phyloP scores from a whole-genome alignment of 495 filamentous ascomycete species.

The Annulohypoxylon maeteangense region DNA sequence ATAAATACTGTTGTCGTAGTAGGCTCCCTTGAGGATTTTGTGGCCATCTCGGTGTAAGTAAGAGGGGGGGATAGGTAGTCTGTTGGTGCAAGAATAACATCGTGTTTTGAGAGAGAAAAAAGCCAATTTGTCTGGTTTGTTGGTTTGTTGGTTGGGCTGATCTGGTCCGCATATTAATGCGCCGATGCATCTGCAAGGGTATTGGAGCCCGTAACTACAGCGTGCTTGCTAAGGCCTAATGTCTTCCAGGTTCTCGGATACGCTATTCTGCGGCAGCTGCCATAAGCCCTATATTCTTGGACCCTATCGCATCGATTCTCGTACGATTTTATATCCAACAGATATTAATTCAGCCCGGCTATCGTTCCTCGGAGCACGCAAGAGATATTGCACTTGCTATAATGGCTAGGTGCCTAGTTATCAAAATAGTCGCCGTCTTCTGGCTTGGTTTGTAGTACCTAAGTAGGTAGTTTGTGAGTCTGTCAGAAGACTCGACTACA shows the following conservation, averaged over 20 bases:
- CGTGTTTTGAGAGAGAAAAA: background rate
- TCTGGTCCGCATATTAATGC: background rate
- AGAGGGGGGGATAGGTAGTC: too few relatives aligned
- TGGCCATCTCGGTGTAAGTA: background rate
- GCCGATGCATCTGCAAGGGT: conserved; percentile 15
- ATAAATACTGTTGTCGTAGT: background rate
- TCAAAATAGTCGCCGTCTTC: too few relatives aligned
- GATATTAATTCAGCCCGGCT: background rate
- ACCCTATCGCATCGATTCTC: background rate
- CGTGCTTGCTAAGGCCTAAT: conserved; percentile 8
- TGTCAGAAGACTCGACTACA: too few relatives aligned
- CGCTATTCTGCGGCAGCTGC: background rate
- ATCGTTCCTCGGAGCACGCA: background rate
- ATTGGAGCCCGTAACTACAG: conserved; percentile 10
- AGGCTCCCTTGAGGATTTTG: background rate
- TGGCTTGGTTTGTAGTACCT: too few relatives aligned
- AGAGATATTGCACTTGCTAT: too few relatives aligned
- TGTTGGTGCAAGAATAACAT: background rate
- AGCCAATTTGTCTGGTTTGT: too few relatives aligned
- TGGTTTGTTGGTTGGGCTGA: background rate
- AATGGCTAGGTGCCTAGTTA: too few relatives aligned
- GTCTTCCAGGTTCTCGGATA: background rate
- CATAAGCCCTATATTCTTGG: background rate
- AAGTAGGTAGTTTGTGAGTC: too few relatives aligned
- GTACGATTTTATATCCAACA: background rate